Evolutionary conservation across 768 basidiomycete species (phyloP).

Genomic region (Mycena vitilis): DNA sequence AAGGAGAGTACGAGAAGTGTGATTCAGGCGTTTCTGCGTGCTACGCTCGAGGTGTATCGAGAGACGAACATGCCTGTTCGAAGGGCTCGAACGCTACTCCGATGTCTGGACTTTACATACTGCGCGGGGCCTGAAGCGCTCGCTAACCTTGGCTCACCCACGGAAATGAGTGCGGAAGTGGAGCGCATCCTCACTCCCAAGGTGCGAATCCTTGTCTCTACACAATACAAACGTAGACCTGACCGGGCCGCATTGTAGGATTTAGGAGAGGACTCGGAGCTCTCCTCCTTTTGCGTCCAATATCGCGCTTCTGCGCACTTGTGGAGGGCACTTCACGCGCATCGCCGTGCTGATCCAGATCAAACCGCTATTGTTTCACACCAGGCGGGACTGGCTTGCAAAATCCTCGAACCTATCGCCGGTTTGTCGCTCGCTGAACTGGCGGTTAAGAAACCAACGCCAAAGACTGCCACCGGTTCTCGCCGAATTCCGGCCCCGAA

Average conservation of each 20-base stretch:
- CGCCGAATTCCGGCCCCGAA: conserved; percentile 33
- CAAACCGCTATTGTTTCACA: conserved; percentile 58
- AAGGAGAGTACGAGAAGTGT: conserved; percentile 65
- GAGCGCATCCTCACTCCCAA: conserved; percentile 53
- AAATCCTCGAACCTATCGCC: conserved; percentile 56
- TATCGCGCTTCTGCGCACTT: conserved; percentile 69
- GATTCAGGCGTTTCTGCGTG: conserved; percentile 56
- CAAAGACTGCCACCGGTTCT: conserved; percentile 34
- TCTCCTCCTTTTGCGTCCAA: conserved; percentile 53
- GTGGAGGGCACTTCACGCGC: conserved; percentile 78
- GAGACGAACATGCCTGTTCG: conserved; percentile 63
- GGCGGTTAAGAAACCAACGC: conserved; percentile 37
- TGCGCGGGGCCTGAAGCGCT: conserved; percentile 42
- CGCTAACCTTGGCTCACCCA: conserved; percentile 44
- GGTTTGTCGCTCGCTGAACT: conserved; percentile 24
- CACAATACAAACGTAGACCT: background rate
- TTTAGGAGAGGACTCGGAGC: conserved; percentile 48
- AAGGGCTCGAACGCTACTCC: conserved; percentile 66
- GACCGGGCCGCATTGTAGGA: conserved; percentile 38
- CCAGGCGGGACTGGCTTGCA: conserved; percentile 67
- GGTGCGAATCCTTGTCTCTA: conserved; percentile 48
- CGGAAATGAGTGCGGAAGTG: conserved; percentile 55
- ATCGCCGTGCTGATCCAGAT: conserved; percentile 60
- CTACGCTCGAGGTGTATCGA: conserved; percentile 64
- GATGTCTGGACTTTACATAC: conserved; percentile 66